A percentile compares a stretch with the other conserved stretches of the same genome.
Conservation (phyloP, 2,329 filamentous ascomycete species). For the Xylariaceae sp. region DNA sequence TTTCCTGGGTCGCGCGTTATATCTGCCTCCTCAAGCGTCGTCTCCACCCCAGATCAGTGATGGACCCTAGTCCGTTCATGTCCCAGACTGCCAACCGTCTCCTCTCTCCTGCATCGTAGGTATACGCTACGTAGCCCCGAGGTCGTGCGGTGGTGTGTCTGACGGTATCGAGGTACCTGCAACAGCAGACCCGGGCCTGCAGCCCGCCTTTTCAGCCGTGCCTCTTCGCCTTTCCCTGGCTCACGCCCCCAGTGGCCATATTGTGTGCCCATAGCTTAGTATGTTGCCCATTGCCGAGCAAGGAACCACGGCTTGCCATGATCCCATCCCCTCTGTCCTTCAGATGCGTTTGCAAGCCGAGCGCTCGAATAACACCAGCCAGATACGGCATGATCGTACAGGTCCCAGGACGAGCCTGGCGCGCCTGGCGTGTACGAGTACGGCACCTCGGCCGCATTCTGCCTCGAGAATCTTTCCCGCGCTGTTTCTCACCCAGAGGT, state of each 20-base stretch:
- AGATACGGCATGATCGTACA: neutral
- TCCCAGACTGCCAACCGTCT: no score
- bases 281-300: conserved; percentile 1
- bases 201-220: conserved; percentile 18
- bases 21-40: no score
- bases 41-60: no score
- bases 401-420: neutral
- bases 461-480: conserved; percentile 9
- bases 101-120: no score
- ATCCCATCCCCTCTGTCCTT: no score
- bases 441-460: conserved; percentile 4
- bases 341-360: no score
- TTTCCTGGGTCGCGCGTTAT: no score
- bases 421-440: neutral
- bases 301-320: neutral
- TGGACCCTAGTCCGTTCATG: no score
- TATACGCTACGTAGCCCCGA: no score
- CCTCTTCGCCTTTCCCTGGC: conserved; percentile 4
- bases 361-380: no score
- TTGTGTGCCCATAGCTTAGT: conserved; percentile 6
- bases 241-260: conserved; percentile 13
- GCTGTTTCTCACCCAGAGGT: neutral
- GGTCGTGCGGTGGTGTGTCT: no score
- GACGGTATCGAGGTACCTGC: conserved; percentile 9
- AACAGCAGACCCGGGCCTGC: conserved; percentile 3